Evolutionary conservation across 306 rosid species (phyloP).

Genomic region (Trifolium dubium): DNA sequence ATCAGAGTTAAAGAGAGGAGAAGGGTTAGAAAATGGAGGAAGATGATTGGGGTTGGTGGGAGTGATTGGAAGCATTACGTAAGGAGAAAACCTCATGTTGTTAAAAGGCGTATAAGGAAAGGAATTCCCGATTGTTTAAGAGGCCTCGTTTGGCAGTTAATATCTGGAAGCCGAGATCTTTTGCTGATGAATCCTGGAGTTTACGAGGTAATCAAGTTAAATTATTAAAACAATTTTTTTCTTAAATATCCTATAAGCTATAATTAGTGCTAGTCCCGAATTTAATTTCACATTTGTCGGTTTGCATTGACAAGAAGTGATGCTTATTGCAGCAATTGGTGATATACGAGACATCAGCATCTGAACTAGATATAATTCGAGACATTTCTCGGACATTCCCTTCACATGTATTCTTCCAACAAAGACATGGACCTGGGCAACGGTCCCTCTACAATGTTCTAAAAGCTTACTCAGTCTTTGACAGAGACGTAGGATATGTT

Average conservation of each 20-base stretch:
- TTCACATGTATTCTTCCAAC: constrained; percentile 96
- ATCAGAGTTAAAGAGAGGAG: constrained; percentile 74
- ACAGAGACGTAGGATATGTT: constrained; percentile 97
- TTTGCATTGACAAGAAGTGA: constrained; percentile 38
- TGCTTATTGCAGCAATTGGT: constrained; percentile 86
- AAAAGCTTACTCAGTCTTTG: constrained; percentile 95
- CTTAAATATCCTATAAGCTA: background rate
- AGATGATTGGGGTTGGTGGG: constrained; percentile 99
- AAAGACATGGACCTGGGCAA: constrained; percentile 99
- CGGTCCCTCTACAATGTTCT: constrained; percentile 96
- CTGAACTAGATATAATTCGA: constrained; percentile 95
- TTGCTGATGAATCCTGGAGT: constrained; percentile 98
- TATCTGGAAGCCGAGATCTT: constrained; percentile 96
- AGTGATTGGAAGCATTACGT: constrained; percentile 97
- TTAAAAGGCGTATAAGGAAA: constrained; percentile 93
- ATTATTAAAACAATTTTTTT: too few species aligned
- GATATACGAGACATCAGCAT: constrained; percentile 92
- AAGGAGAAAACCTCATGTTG: constrained; percentile 89
- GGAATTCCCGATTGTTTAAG: constrained; percentile 99
- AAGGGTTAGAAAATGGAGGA: constrained; percentile 97
- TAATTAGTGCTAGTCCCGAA: constrained; percentile 30
- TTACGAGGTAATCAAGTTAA: constrained; percentile 72
- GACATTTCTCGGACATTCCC: constrained; percentile 98
- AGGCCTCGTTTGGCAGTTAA: constrained; percentile 98
- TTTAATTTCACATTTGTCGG: constrained; percentile 1